phyloP scores from a whole-genome alignment of 2,329 filamentous ascomycete species.

The Venturia oleaginea region DNA sequence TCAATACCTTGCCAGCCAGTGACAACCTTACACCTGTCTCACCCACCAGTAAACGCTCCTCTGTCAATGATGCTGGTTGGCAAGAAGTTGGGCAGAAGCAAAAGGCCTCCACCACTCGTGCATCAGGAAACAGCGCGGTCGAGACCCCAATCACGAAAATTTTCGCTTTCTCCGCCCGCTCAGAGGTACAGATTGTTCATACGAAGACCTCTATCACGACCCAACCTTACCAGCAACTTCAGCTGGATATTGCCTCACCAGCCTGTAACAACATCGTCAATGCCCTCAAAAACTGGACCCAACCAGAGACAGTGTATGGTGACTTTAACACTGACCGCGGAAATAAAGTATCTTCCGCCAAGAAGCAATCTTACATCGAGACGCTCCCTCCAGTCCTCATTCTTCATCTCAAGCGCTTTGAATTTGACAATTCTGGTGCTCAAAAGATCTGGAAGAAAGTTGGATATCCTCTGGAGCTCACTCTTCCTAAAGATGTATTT shows the following conservation, averaged over 20 bases:
- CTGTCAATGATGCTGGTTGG: constrained; percentile 58
- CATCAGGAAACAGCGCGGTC: constrained; percentile 62
- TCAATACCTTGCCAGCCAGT: constrained; percentile 41
- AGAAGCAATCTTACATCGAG: constrained; percentile 93
- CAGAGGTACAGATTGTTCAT: constrained; percentile 78
- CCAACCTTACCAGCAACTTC: constrained; percentile 88
- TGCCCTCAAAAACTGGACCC: constrained; percentile 75
- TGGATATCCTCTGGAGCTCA: constrained; percentile 87
- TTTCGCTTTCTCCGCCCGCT: constrained; percentile 84
- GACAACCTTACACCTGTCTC: constrained; percentile 28
- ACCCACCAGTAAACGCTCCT: constrained; percentile 34
- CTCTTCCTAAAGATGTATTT: constrained; percentile 85
- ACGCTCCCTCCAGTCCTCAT: constrained; percentile 85
- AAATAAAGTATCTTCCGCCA: constrained; percentile 61
- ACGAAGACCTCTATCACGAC: constrained; percentile 84
- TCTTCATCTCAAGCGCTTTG: constrained; percentile 92
- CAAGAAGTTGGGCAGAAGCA: constrained; percentile 90
- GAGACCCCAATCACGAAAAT: constrained; percentile 88
- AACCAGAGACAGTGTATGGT: constrained; percentile 74
- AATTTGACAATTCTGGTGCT: constrained; percentile 79
- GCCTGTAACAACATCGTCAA: constrained; percentile 87
- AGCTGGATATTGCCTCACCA: constrained; percentile 84
- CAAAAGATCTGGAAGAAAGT: constrained; percentile 99
- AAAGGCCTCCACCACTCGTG: constrained; percentile 74
- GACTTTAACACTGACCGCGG: constrained; percentile 75